Base-by-base conservation (phyloP, 805 yeast genomes). In the Lipomyces spencermartinsiae region DNA sequence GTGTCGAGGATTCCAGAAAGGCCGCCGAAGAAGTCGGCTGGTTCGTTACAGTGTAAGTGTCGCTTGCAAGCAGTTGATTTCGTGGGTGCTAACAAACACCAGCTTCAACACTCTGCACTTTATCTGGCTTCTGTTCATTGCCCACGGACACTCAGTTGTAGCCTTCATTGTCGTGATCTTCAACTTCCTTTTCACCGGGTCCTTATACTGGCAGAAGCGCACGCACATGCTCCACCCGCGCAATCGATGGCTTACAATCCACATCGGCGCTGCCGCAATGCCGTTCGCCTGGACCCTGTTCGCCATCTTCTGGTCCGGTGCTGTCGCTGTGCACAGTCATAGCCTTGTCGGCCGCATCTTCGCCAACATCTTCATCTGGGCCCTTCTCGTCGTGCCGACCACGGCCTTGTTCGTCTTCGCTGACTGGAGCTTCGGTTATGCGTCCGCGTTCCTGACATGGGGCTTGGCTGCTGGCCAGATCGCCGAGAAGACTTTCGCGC, bases 291-390 rank as follows among this genome's bases (percentile, higher is more conserved):
- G 97, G 97, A 79, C 88, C 49, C 76, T 89, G 67, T 90, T 87
- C 75, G 88, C 87, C 31, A 76, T 91, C 51, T 89, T 91, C 81
- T 92, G 97, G 97, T 90, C 89, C 75, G 96, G 96, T 58, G 93
- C 96, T 1, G 89, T 89, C 35, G 76, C 89, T 76, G 85, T 88
- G 80, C 90, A 88, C 68, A 85, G 89, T 12, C 84, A 84, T 64
- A 70, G 71, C 68, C 77, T 89, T n/a, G 78, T 68, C n/a, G 87
- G 92, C 16, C 83, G 96, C 67, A 78, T 91, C 61, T 69, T 91
- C 29, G 91, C 94, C 62, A 91, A 91, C 77, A 77, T 91, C 43
- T 82, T 89, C 71, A 85, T 91, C 74, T 92, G 97, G 97, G 88
- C 86, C 76, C 89, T 89, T 79, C 81, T 91, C 71, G 67, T 90